Conservation (phyloP, 306 rosid species). For the Fagus sylvatica region DNA sequence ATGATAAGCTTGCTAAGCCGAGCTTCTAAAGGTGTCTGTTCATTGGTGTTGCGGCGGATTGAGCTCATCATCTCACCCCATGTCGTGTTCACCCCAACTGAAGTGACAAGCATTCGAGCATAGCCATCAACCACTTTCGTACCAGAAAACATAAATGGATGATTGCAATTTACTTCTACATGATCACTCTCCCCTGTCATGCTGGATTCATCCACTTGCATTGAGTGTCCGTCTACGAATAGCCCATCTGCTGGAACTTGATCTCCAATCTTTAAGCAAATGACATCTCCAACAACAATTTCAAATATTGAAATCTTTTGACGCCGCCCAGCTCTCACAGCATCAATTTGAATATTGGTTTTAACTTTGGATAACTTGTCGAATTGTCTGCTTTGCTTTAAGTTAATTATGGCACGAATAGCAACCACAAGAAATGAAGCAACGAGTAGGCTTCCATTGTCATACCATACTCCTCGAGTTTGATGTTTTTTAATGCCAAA, state of each 20-base stretch:
- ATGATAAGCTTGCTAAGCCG: slow-evolving; percentile 15
- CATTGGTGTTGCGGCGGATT: slow-evolving; percentile 1
- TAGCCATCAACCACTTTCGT: slow-evolving; percentile 30
- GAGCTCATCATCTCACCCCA: slow-evolving; percentile 33
- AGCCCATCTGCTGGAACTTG: slow-evolving; percentile 37
- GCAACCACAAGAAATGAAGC: slow-evolving; percentile 26
- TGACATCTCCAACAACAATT: slow-evolving; percentile 34
- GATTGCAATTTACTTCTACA: slow-evolving; percentile 6
- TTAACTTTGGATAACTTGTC: slow-evolving; percentile 14
- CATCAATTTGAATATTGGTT: slow-evolving; percentile 28
- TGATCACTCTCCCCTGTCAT: slow-evolving; percentile 27
- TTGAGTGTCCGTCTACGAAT: slow-evolving; percentile 22
- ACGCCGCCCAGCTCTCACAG: slow-evolving; percentile 21
- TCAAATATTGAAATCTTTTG: slow-evolving; percentile 14
- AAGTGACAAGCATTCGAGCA: slow-evolving; percentile 31
- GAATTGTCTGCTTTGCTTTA: slow-evolving; percentile 17
- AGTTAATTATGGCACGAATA: slow-evolving; percentile 9
- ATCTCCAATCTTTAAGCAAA: slow-evolving; percentile 29
- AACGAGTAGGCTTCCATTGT: slow-evolving; percentile 23
- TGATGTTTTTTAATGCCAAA: slow-evolving; percentile 23
- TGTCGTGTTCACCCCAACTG: slow-evolving; percentile 29
- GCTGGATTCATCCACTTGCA: slow-evolving; percentile 24
- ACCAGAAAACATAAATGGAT: slow-evolving; percentile 36
- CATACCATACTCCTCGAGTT: slow-evolving; percentile 20
- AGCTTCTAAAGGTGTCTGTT: slow-evolving; percentile 19